Percentiles rank a stretch among this genome's conserved stretches.
Conservation (phyloP, 2,329 filamentous ascomycete species). For the Penicillium sp. region DNA sequence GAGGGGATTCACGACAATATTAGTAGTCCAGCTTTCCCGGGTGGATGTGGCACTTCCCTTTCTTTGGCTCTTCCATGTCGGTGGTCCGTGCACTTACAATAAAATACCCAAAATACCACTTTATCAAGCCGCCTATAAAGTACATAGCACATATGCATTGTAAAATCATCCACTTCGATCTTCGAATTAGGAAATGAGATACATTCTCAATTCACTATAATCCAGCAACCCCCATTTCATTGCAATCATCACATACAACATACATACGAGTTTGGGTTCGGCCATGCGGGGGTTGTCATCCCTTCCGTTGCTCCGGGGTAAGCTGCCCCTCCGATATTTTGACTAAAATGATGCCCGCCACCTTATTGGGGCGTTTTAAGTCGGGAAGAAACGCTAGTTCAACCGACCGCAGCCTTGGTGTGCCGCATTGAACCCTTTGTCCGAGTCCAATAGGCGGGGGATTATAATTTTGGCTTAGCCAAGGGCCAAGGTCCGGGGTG, state of each 20-base stretch:
- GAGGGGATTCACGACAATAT: constrained; percentile 11
- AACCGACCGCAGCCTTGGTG: background rate
- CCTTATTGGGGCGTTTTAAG: background rate
- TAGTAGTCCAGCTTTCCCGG: constrained; percentile 7
- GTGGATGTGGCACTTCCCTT: constrained; percentile 6
- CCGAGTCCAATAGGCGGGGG: constrained; percentile 1
- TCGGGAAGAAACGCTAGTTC: background rate
- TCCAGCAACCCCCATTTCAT: background rate
- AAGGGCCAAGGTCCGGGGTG: constrained; percentile 5
- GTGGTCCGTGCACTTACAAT: constrained; percentile 5
- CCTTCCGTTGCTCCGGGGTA: constrained; percentile 39
- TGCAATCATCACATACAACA: background rate
- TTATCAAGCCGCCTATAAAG: background rate
- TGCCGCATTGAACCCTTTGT: constrained; percentile 9
- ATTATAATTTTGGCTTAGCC: background rate
- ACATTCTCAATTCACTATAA: background rate
- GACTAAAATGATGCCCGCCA: background rate
- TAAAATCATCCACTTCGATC: background rate
- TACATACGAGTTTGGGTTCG: constrained; percentile 23
- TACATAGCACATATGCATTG: background rate
- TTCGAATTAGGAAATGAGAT: background rate
- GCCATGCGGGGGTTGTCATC: constrained; percentile 34
- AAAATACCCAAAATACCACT: constrained; percentile 2
- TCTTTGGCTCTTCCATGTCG: background rate
- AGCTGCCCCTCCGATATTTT: constrained; percentile 14